Base-by-base conservation (phyloP, 306 rosid species). In the Acacia melanoxylon region DNA sequence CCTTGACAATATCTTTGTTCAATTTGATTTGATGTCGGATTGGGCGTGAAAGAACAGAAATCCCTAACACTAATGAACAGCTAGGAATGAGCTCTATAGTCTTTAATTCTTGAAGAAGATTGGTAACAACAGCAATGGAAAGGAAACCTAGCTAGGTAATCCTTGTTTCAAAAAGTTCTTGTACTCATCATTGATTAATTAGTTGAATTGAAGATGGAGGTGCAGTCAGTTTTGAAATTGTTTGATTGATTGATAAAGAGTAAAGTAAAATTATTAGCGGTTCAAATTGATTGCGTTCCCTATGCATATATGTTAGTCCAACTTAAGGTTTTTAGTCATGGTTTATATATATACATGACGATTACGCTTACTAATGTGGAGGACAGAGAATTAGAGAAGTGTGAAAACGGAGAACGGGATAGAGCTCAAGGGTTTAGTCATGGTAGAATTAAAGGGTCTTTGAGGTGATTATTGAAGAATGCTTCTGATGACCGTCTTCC, bases 131-230 rank as follows among this genome's bases (percentile, higher is more conserved):
- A 46, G 59, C 63, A 37, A 15, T 24, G 31, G 42, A 51, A 37
- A 41, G 52, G 45, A 72, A 72, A 31, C 11, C 29, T 15, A 25
- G 37, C 35, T 61, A 37, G 41, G 41, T 37, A 24, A 25, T 2
- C 48, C 68, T 42, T 19, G 54, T 25, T 65, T 66, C 75, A 74
- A 72, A 78, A 73, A 22, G 17, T 40, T 61, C 14, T 70, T 71
- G n/a, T 76, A 52, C 48, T 29, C 70, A 20, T 29, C 31, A 59
- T 69, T 59, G 66, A 71, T 24, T 12, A 6, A 71, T 44, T 12
- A 10, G 79, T 19, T 40, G 77, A 78, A 72, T 41, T 72, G 52
- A 66, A 78, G 70, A 59, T 72, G 24, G 42, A n/a, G 35, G 8
- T 25, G 46, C 42, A 5, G 40, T 17, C 74, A 33, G 68, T 77